Conservation (phyloP, 2,329 filamentous ascomycete genomes). For the Xylariaceae sp. region DNA sequence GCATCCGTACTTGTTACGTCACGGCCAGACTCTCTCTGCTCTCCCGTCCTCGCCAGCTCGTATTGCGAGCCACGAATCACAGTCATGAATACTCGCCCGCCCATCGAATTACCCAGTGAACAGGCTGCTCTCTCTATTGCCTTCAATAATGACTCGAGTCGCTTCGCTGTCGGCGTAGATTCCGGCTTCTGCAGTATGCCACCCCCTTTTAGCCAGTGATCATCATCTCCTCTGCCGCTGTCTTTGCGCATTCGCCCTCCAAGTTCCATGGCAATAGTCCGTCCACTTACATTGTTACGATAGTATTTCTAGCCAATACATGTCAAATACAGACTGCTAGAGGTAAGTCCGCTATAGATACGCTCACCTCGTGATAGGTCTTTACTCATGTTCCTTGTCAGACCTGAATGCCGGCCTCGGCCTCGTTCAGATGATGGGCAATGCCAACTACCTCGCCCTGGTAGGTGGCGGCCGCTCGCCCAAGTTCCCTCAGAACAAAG, state of each 20-base stretch:
- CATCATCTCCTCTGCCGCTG: not conserved
- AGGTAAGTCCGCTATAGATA: slow-evolving; percentile 30
- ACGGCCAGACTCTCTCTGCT: slow-evolving; percentile 12
- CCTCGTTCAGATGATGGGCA: slow-evolving; percentile 79
- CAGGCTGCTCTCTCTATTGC: slow-evolving; percentile 74
- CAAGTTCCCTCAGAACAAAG: slow-evolving; percentile 84
- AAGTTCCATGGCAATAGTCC: not conserved
- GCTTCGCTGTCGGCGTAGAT: slow-evolving; percentile 82
- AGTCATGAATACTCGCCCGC: slow-evolving; percentile 81
- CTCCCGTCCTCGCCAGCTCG: slow-evolving; percentile 5
- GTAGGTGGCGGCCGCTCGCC: slow-evolving; percentile 83
- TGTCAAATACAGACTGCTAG: slow-evolving; percentile 60
- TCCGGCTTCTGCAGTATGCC: slow-evolving; percentile 75
- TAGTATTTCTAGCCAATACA: slow-evolving; percentile 69
- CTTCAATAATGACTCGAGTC: slow-evolving; percentile 80
- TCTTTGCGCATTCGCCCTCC: not conserved
- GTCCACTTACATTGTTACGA: slow-evolving; percentile 26
- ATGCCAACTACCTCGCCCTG: slow-evolving; percentile 79
- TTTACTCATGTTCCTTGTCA: slow-evolving; percentile 12
- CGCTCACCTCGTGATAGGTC: not conserved
- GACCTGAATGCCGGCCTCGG: slow-evolving; percentile 74
- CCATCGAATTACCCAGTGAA: slow-evolving; percentile 71
- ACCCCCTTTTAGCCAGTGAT: not conserved
- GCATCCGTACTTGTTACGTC: slow-evolving; percentile 22
- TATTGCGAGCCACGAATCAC: slow-evolving; percentile 7